These are phyloP conservation scores for Pichia insulana DNA, from an alignment of 805 yeast species.

Conservation along the genomic window DNA sequence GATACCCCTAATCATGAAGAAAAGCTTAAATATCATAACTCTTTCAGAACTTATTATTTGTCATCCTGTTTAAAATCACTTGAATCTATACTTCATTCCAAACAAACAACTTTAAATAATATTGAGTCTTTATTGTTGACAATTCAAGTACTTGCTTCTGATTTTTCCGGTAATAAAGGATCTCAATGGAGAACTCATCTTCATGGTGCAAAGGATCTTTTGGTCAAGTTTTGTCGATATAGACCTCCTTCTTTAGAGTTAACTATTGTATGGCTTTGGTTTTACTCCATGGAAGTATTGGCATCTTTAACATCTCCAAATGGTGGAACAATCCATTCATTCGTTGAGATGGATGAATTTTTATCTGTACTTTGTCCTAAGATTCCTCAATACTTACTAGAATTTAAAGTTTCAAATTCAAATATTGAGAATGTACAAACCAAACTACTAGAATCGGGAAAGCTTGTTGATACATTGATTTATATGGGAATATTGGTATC, in stretches of 20 bases:
- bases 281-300: conserved; percentile 49
- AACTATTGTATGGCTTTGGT: conserved; percentile 43
- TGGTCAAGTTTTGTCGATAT: conserved; percentile 29
- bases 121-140: conserved; percentile 65
- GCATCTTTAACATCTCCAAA: conserved; percentile 50
- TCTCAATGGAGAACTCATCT: conserved; percentile 64
- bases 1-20: conserved; percentile 13
- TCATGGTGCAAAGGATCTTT: conserved; percentile 57
- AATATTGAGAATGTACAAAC: background rate
- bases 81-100: conserved; percentile 41
- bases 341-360: conserved; percentile 38
- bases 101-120: conserved; percentile 35
- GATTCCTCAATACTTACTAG: conserved; percentile 3
- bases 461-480: conserved; percentile 17
- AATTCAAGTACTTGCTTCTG: conserved; percentile 56
- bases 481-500: conserved; percentile 25
- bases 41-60: conserved; percentile 50
- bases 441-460: conserved; percentile 6
- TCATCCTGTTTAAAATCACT: conserved; percentile 56
- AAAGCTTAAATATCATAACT: conserved; percentile 39
- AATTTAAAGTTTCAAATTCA: conserved; percentile 1
- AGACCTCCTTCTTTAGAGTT: conserved; percentile 28
- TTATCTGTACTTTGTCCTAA: conserved; percentile 20
- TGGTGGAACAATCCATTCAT: conserved; percentile 52
- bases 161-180: conserved; percentile 49